Evolutionary conservation across 345 rosid genomes (phyloP).

Genomic region (Camelina neglecta): DNA sequence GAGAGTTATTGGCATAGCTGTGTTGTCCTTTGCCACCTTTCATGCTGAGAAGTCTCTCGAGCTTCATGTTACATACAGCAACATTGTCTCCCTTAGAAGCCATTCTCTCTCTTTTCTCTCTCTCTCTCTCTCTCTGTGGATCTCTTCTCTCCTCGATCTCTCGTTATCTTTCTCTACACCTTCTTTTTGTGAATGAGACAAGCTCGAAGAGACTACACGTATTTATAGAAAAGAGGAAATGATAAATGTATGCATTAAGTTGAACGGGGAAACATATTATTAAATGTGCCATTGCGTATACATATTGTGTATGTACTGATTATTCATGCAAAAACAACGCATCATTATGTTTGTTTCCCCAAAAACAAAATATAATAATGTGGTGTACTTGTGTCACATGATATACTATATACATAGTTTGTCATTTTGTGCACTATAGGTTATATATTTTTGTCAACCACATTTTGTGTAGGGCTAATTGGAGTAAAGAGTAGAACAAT

Average conservation of each 20-base stretch:
- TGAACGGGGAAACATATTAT: slow-evolving; percentile 44
- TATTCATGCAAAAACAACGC: slow-evolving; percentile 45
- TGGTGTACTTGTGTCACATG: slow-evolving; percentile 45
- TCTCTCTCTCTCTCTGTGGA: slow-evolving; percentile 6
- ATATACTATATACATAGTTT: slow-evolving; percentile 33
- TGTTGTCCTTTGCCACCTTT: slow-evolving; percentile 92
- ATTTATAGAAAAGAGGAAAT: slow-evolving; percentile 39
- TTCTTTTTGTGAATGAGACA: slow-evolving; percentile 36
- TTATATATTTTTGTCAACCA: slow-evolving; percentile 14
- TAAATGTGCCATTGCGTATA: slow-evolving; percentile 39
- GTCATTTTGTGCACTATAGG: slow-evolving; percentile 38
- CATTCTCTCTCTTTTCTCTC: slow-evolving; percentile 47
- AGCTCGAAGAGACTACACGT: slow-evolving; percentile 22
- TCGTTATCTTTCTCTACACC: slow-evolving; percentile 4
- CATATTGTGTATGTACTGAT: slow-evolving; percentile 35
- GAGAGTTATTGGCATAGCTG: slow-evolving; percentile 94
- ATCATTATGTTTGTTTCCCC: slow-evolving; percentile 46
- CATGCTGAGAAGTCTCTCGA: slow-evolving; percentile 89
- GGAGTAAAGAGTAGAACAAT: slow-evolving; percentile 27
- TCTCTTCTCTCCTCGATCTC: slow-evolving; percentile 11
- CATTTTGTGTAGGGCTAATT: slow-evolving; percentile 40
- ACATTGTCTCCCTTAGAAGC: slow-evolving; percentile 59
- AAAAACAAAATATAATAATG: slow-evolving; percentile 40
- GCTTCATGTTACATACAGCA: slow-evolving; percentile 67
- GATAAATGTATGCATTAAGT: slow-evolving; percentile 22